Evolutionary conservation across 768 basidiomycete species (phyloP).

Genomic region (Naganishia kalamii): DNA sequence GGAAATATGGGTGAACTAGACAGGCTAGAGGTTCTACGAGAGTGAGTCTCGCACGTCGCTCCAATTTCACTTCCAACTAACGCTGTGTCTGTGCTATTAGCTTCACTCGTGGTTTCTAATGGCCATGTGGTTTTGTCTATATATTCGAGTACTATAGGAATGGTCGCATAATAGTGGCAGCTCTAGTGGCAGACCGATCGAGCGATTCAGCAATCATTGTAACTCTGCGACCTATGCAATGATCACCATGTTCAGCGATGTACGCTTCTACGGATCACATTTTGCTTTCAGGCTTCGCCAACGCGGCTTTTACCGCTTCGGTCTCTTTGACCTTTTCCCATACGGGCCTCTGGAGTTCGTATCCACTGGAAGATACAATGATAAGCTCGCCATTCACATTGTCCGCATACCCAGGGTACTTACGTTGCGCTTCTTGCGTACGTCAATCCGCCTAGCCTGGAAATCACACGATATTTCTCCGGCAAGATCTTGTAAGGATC

Average conservation of each 20-base stretch:
- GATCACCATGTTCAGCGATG: too few relatives aligned
- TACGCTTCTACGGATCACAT: neutral
- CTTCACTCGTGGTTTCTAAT: conserved; percentile 14
- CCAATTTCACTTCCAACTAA: neutral
- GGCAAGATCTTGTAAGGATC: conserved; percentile 33
- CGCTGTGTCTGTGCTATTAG: neutral
- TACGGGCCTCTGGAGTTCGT: conserved; percentile 48
- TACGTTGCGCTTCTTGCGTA: conserved; percentile 15
- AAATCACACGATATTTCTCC: conserved; percentile 40
- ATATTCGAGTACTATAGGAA: neutral
- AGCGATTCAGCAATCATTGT: too few relatives aligned
- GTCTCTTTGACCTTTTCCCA: conserved; percentile 49
- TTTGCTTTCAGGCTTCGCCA: neutral
- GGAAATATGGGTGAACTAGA: conserved; percentile 11
- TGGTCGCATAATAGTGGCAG: too few relatives aligned
- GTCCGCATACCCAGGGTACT: neutral
- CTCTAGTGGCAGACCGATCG: too few relatives aligned
- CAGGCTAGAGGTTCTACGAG: conserved; percentile 4
- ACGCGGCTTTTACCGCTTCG: neutral
- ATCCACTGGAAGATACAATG: neutral
- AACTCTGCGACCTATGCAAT: too few relatives aligned
- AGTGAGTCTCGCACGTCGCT: conserved; percentile 1
- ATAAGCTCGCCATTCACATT: neutral
- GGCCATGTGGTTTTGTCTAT: neutral
- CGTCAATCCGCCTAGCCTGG: conserved; percentile 55